Base-by-base conservation (phyloP, 768 basidiomycete species). In the Podaxis sp. region DNA sequence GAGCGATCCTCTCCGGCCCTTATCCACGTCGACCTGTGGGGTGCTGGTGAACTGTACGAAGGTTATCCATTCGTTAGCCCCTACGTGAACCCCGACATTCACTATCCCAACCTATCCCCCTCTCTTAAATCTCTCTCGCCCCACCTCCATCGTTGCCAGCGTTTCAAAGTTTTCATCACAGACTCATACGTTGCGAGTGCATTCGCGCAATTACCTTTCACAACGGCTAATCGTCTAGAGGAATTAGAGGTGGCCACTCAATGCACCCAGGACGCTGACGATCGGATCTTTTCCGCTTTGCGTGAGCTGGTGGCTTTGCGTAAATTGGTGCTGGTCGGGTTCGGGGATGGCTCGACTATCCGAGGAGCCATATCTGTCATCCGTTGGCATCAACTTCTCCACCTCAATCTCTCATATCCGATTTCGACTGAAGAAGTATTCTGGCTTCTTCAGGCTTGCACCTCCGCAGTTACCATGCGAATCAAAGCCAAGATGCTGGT, bases 361-460 rank as follows among this genome's bases (percentile, higher is more conserved):
- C 38, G 38, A 51, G 11, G 5, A 32, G 58, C 50, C 38, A 59
- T 53, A 23, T 40, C 58, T 7, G 35, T 5, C 18, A 21, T 59
- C n/a, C 58, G 25, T 2, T 59, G 58, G 58, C 38, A 44, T 10
- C 58, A 52, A 16, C 58, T 59, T 6, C 50, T 52, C 25, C 38
- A 59, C 28, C 58, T 59, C 38, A 38, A 59, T 35, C 23, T 59
- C 25, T 32, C 59, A 23, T 60, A 60, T 28, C n/a, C 51, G 11
- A 60, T 60, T 16, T 10, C 40, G 11, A 46, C 59, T 1, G 51
- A 53, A 53, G 59, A 60, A 46, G 52, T 60, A 9, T 53, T 60
- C 28, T 53, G 52, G 50, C 50, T 59, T 53, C 50, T 59, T 52
- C 58, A 42, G 44, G 18, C 38, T 5, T 59, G 58, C 50, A 42